phyloP scores from a whole-genome alignment of 2,329 filamentous ascomycete species.

The Aspergillus oerlinghausenensis region DNA sequence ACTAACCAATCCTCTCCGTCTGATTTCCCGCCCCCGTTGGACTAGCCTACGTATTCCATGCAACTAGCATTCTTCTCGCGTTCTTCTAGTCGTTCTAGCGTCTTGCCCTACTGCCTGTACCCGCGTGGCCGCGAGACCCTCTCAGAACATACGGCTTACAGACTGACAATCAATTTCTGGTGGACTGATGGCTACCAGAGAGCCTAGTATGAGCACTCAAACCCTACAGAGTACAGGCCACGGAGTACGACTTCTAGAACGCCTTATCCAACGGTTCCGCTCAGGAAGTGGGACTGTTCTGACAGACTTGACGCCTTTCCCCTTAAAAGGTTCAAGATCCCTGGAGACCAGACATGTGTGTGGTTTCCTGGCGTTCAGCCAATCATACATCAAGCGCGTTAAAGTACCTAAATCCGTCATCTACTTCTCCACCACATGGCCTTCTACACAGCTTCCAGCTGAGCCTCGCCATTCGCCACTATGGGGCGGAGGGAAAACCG shows the following conservation, averaged over 20 bases:
- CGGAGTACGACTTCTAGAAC: background rate
- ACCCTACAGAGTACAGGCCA: background rate
- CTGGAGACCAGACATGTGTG: background rate
- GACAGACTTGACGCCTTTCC: background rate
- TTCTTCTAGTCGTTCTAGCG: constrained; percentile 21
- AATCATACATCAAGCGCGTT: background rate
- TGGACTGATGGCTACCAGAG: background rate
- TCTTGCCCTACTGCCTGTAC: constrained; percentile 9
- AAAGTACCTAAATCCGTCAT: background rate
- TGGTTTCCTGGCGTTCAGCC: background rate
- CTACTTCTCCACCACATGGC: background rate
- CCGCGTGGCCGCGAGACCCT: constrained; percentile 3
- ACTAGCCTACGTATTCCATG: constrained; percentile 14
- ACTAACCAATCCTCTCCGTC: constrained; percentile 11
- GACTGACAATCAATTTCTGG: background rate
- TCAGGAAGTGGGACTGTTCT: background rate
- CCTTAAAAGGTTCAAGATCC: background rate
- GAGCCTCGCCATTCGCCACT: constrained; percentile 2
- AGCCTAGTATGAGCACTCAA: background rate
- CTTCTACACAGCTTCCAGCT: background rate
- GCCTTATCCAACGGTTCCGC: background rate
- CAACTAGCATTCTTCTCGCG: constrained; percentile 17
- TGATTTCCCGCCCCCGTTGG: constrained; percentile 12
- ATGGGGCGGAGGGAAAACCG: constrained; percentile 2
- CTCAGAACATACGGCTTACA: background rate